These are phyloP conservation scores for Knufia fluminis DNA, from an alignment of 2,329 filamentous ascomycete genomes.

Conservation along the genomic window DNA sequence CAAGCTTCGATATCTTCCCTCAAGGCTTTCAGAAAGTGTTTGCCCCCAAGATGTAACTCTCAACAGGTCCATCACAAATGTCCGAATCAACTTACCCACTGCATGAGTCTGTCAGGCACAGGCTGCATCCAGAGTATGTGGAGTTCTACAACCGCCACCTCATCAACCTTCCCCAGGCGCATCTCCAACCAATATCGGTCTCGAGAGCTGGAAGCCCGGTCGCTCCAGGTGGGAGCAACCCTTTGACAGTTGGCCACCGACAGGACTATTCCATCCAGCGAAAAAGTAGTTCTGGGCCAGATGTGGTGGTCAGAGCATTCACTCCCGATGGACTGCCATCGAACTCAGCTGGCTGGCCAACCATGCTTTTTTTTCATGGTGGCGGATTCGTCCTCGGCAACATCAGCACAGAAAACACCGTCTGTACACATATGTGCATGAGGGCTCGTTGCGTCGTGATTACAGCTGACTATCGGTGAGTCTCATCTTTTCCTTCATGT, in stretches of 20 bases:
- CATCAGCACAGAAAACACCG: constrained; percentile 49
- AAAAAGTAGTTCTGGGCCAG: constrained; percentile 38
- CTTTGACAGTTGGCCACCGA: constrained; percentile 40
- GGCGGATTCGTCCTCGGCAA: constrained; percentile 52
- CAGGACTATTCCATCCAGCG: constrained; percentile 38
- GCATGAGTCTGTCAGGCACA: constrained; percentile 38
- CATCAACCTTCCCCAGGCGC: constrained; percentile 44
- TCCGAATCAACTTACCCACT: constrained; percentile 37
- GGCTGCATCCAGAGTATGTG: constrained; percentile 43
- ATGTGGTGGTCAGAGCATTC: constrained; percentile 43
- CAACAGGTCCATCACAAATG: not conserved
- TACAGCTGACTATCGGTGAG: constrained; percentile 47
- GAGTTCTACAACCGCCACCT: constrained; percentile 46
- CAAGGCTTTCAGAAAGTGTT: too few relatives aligned
- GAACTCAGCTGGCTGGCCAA: constrained; percentile 41
- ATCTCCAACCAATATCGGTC: constrained; percentile 44
- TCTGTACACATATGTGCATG: constrained; percentile 47
- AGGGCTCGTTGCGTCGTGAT: constrained; percentile 45
- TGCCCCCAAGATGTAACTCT: too few relatives aligned
- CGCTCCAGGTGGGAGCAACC: constrained; percentile 44
- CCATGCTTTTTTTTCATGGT: constrained; percentile 49
- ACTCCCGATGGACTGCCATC: constrained; percentile 36
- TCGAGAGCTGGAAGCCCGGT: constrained; percentile 44
- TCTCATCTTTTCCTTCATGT: not conserved
- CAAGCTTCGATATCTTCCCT: too few relatives aligned